These are phyloP conservation scores for Backusella morwellensis DNA, from an alignment of 192 early-diverging fungal species.

Conservation along the genomic window DNA sequence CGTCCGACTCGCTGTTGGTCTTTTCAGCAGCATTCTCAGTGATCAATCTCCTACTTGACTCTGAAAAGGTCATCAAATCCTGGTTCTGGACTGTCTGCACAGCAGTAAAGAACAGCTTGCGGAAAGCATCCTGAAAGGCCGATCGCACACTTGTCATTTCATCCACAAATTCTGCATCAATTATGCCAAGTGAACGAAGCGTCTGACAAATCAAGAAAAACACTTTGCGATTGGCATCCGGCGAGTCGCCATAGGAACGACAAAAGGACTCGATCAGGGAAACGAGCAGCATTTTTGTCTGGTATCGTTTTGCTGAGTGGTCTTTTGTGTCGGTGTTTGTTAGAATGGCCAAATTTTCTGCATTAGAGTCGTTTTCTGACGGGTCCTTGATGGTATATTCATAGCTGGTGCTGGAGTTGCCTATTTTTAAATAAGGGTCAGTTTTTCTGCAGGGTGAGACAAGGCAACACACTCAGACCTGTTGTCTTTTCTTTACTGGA, in stretches of 20 bases:
- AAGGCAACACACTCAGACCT: background rate
- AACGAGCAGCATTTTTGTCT: conserved; percentile 82
- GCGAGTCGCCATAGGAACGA: conserved; percentile 80
- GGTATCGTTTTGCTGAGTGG: conserved; percentile 34
- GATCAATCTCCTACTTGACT: background rate
- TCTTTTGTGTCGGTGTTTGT: background rate
- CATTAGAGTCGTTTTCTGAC: background rate
- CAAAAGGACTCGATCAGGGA: conserved; percentile 92
- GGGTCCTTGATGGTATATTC: background rate
- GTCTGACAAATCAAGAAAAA: conserved; percentile 91
- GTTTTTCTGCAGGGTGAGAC: background rate
- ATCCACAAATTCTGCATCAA: conserved; percentile 60
- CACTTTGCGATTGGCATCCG: conserved; percentile 78
- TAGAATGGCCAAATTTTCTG: background rate
- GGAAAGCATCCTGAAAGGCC: conserved; percentile 85
- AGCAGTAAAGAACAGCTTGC: conserved; percentile 78
- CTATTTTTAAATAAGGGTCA: conserved; percentile 1
- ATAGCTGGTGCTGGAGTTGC: background rate
- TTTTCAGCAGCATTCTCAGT: conserved; percentile 1
- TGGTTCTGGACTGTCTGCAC: conserved; percentile 63
- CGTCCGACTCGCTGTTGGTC: background rate
- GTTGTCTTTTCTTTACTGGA: background rate
- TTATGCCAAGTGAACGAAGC: conserved; percentile 80
- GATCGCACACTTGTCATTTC: conserved; percentile 82
- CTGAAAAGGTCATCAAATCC: conserved; percentile 13